Evolutionary conservation across 495 filamentous ascomycete genomes (phyloP), one percentile per base, ranked within the genome.

Genomic region (Tuber magnatum): DNA sequence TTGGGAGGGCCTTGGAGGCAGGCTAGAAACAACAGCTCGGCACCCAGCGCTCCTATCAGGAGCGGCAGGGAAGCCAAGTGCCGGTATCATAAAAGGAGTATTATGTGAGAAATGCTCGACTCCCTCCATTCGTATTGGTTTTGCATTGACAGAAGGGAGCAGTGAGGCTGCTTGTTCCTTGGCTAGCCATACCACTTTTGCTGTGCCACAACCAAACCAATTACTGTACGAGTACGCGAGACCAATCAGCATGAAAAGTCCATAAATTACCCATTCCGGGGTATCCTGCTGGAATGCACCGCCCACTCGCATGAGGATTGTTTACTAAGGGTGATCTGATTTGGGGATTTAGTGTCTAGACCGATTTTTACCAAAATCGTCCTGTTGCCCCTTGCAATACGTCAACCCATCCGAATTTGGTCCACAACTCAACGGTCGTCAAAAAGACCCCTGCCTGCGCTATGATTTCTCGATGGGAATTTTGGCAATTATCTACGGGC

Each of bases 191-290:
- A 48, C 12, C 40, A n/a, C 35, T 1, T 16, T 43, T 12, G 39
- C 69, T 79, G 77, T 74, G 76, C 72, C 76, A 79, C 76, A 51
- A 40, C 42, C 41, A 72, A 79, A 32, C 56, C 56, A n/a, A n/a
- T n/a, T n/a, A n/a, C n/a, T n/a, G n/a, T n/a, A n/a, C n/a, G n/a
- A n/a, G n/a, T n/a, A n/a, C n/a, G n/a, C n/a, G n/a, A n/a, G n/a
- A 12, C 77, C 75, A 74, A 79, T 78, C 72, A 61, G 14, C 32
- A 41, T 1, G 24, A 43, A 51, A 65, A 46, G 32, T 68, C 68
- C 74, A 61, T 72, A 65, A 76, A 76, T 76, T 72, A 28, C 42
- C 56, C 24, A 42, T 71, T 73, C 42, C 20, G 10, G 35, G 56
- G 28, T 6, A 35, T 35, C 16, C 10, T 35, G 46, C 5, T 3